Evolutionary conservation across 2,329 filamentous ascomycete genomes (phyloP), one percentile per base, ranked within the genome.

Genomic region (Didymellaceae sp.): DNA sequence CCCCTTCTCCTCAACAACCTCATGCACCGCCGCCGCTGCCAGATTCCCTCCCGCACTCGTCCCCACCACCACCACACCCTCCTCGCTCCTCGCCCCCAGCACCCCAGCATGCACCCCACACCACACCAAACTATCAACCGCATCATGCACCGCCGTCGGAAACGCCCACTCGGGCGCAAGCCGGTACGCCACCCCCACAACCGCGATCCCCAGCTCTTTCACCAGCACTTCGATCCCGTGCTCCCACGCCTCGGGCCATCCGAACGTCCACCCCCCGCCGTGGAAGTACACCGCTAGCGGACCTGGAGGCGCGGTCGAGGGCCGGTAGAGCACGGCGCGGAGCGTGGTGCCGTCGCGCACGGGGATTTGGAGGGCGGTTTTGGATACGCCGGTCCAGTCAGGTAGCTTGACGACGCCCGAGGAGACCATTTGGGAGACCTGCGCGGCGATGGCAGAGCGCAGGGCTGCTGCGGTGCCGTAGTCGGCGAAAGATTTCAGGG

Each of bases 241-340:
- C 47, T 75, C 70, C 13, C 74, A 75, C 34, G 75, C 71, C 34
- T 75, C 67, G 7, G 74, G 67, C n/a, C 59, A 62, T 11, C 72
- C 72, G 20, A 75, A 63, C 1, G 71, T 74, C 54, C 73, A 75
- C 1, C 73, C 71, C 7, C 71, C 72, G 8, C 72, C 68, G 44
- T 75, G 74, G 45, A 75, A 69, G 50, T 75, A 74, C 4, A 74
- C 65, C 11, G 26, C 26, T 5, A 28, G 26, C 26, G 2, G 26
- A 5, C 26, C 26, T 5, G 26, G 10, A 28, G 26, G 6, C 10
- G 6, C 10, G 11, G 11, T 28, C 26, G 11, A 9, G 11, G 26
- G 2, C 5, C 10, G 26, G 26, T 28, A 28, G 6, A 28, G 10
- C n/a, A 13, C 26, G 26, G 26, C 26, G 26, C 26, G 26, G 26